Evolutionary conservation across 2,329 filamentous ascomycete species (phyloP), one percentile per base, ranked within the genome.

Genomic region (Tolypocladium inflatum): DNA sequence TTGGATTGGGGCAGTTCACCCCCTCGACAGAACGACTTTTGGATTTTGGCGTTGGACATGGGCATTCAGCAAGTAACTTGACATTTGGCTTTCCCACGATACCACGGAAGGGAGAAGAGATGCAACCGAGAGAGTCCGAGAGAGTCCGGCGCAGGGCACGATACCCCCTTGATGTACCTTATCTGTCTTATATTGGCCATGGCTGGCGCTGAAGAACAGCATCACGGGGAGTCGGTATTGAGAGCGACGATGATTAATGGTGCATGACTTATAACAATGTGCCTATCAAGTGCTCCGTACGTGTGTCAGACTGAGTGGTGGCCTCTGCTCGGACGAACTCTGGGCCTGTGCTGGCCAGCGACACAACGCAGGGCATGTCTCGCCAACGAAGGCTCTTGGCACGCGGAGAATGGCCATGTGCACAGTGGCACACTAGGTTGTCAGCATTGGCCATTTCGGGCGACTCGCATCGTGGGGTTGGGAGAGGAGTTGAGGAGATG

Each of bases 91-190:
- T 60, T 48, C 57, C 41, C 55, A 53, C 61, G 58, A 64, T 55
- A 60, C 60, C 60, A 58, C 50, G 51, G 50, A 52, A 56, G 50
- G 37, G 42, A 54, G 57, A 48, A 17, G 42, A 48, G 10, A 54
- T n/a, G 35, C 23, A 55, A 43, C n/a, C 6, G 26, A 30, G 26
- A 4, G 26, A 30, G 26, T 6, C 38, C 33, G 54, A 55, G 26
- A 55, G 55, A 30, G n/a, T 58, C 42, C 21, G 62, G 59, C 61
- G 61, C 57, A 57, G 52, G 57, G 41, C 58, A 61, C 55, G 62
- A 63, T 63, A 63, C 61, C 62, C 60, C 39, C 17, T 61, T 45
- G n/a, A 50, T 10, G 17, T 55, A 37, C 41, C 19, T 35, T 11
- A 35, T 15, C 10, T 21, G 45, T 21, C 4, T 35, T 35, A n/a